These are phyloP conservation scores for Thamnidium elegans DNA, from an alignment of 192 early-diverging fungal species.

Conservation along the genomic window DNA sequence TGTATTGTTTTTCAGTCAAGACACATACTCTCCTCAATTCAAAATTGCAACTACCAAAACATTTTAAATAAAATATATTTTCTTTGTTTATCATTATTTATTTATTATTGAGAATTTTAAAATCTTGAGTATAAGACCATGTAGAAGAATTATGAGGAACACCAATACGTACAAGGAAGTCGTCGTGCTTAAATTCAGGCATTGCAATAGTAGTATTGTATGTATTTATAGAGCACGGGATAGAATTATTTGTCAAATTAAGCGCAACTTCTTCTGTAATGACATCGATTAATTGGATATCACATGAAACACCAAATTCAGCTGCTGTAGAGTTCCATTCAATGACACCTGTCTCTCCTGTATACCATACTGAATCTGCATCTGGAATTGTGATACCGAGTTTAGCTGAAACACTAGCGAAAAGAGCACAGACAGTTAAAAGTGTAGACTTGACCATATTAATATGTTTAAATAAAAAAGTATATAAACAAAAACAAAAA, in stretches of 20 bases:
- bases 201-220: too few species aligned
- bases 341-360: neutral
- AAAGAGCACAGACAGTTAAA: neutral
- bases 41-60: neutral
- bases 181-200: too few species aligned
- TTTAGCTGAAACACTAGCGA: neutral
- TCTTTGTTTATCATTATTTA: neutral
- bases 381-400: neutral
- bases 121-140: too few species aligned
- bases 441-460: conserved; percentile 1
- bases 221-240: neutral
- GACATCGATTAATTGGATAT: conserved; percentile 2
- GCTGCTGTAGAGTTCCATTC: neutral
- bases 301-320: neutral
- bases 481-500: neutral
- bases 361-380: neutral
- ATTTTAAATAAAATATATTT: neutral
- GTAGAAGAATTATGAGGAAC: too few species aligned
- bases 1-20: neutral
- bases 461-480: too few species aligned
- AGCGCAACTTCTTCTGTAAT: neutral
- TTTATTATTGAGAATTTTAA: too few species aligned
- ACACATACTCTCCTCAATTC: conserved; percentile 5
- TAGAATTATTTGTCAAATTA: neutral
- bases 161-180: too few species aligned